Evolutionary conservation across 768 basidiomycete species (phyloP).

Genomic region (Kwoniella shandongensis): DNA sequence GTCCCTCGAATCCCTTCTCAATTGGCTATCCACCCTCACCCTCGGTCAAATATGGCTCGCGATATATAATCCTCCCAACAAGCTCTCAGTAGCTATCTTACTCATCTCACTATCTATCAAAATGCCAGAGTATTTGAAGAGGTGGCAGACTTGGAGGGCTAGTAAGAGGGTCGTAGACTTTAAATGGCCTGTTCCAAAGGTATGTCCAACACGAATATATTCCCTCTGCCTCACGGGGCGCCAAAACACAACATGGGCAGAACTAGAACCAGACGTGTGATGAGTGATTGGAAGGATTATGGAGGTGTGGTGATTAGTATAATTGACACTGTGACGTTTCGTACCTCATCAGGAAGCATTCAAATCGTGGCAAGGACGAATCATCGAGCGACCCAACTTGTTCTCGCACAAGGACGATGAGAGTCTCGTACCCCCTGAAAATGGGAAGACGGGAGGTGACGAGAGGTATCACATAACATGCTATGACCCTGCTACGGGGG

Average conservation of each 20-base stretch:
- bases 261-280: too few species aligned
- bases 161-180: slow-evolving; percentile 73
- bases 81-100: slow-evolving; percentile 60
- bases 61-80: slow-evolving; percentile 36
- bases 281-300: too few species aligned
- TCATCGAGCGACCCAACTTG: slow-evolving; percentile 43
- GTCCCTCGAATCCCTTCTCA: background rate
- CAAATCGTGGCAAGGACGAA: slow-evolving; percentile 27
- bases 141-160: slow-evolving; percentile 70
- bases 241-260: too few species aligned
- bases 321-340: background rate
- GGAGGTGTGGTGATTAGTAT: too few species aligned
- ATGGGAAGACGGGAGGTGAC: slow-evolving; percentile 12
- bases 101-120: slow-evolving; percentile 69
- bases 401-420: slow-evolving; percentile 32
- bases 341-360: slow-evolving; percentile 28
- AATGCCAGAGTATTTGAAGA: slow-evolving; percentile 62
- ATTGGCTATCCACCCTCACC: slow-evolving; percentile 25
- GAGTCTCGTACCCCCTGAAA: slow-evolving; percentile 26
- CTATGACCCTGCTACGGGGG: slow-evolving; percentile 84
- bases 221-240: too few species aligned
- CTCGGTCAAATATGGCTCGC: slow-evolving; percentile 34
- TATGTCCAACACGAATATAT: slow-evolving; percentile 45
- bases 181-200: slow-evolving; percentile 61
- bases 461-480: slow-evolving; percentile 72